Base-by-base conservation (phyloP, 176 grass and related monocot species). In the Neostapfia colusana region DNA sequence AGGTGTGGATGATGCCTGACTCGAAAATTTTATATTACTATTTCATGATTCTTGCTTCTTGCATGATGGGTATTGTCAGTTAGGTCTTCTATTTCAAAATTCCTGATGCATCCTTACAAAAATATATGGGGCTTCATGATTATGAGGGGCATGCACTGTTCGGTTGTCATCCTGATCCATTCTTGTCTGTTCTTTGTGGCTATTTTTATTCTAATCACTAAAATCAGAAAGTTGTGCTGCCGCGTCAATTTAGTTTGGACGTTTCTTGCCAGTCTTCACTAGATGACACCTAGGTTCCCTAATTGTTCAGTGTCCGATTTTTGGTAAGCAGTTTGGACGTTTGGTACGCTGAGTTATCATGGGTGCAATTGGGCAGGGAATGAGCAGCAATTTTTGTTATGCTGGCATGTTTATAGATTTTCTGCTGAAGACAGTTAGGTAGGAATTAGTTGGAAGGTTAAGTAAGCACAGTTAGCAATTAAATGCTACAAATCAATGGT, bases 391-490 rank as follows among this genome's bases (percentile, higher is more conserved):
- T 7, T 74, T 87, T 73, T 68, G 37, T 79, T 88, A 74, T 28
- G 18, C 44, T 27, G 43, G 69, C 71, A 83, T 74, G 45, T 59
- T 77, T 81, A 55, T 63, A 65, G 70, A 81, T 23, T 84, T 56
- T 72, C 21, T 76, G 76, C 43, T 71, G 68, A 74, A 84, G 72
- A 65, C 27, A 81, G 73, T 86, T 89, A 76, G 74, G 82, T 81
- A 89, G 81, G 73, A 87, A 65, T 71, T 82, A 76, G 83, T 84
- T 93, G 84, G 45, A 75, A 42, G 46, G 71, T 82, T 85, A 82
- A 71, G 38, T 62, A 28, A 63, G 74, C 54, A n/a, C 49, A 53
- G 73, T 68, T 64, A 56, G 45, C 74, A 55, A 77, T 83, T 83
- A 65, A 89, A 82, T 87, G 81, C 17, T 15, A 67, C 51, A 10